A percentile compares a stretch with the other conserved stretches of the same genome.
phyloP scores from a whole-genome alignment of 139 green algal genomes.

The Parachlorella kessleri region DNA sequence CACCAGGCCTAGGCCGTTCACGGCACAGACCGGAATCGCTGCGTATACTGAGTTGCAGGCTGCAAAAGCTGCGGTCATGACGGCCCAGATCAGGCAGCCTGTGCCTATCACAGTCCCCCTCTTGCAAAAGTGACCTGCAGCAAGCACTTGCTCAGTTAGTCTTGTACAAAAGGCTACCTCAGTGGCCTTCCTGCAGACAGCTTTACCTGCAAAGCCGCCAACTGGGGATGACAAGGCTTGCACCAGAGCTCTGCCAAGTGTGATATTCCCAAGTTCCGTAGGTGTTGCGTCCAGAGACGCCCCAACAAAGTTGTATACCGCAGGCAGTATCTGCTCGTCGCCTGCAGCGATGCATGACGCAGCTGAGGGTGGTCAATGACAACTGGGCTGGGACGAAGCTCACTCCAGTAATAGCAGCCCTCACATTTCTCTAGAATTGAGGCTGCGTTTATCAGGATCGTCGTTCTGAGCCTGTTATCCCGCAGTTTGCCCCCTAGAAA shows the following conservation, averaged over 20 bases:
- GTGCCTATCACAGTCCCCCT: constrained; percentile 55
- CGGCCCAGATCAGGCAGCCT: constrained; percentile 75
- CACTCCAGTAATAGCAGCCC: too few species aligned
- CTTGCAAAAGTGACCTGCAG: constrained; percentile 44
- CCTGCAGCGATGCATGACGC: too few species aligned
- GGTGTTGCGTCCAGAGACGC: constrained; percentile 63
- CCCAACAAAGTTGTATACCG: constrained; percentile 78
- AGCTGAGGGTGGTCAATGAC: too few species aligned
- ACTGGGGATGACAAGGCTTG: constrained; percentile 62
- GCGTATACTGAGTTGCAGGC: constrained; percentile 13
- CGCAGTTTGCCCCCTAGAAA: too few species aligned
- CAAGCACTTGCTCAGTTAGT: too few species aligned
- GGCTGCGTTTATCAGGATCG: not conserved
- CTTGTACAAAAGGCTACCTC: too few species aligned
- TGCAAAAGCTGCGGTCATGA: constrained; percentile 67
- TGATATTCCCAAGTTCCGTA: constrained; percentile 70
- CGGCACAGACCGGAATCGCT: constrained; percentile 61
- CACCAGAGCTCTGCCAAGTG: constrained; percentile 66
- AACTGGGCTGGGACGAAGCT: too few species aligned
- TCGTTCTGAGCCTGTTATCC: not conserved
- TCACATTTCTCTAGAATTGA: not conserved
- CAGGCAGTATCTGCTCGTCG: constrained; percentile 64
- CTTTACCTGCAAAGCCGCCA: constrained; percentile 49
- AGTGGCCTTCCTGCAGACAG: too few species aligned
- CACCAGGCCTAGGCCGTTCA: constrained; percentile 74